Base-by-base conservation (phyloP, 2,329 filamentous ascomycete species). In the Hirsutella thompsonii region DNA sequence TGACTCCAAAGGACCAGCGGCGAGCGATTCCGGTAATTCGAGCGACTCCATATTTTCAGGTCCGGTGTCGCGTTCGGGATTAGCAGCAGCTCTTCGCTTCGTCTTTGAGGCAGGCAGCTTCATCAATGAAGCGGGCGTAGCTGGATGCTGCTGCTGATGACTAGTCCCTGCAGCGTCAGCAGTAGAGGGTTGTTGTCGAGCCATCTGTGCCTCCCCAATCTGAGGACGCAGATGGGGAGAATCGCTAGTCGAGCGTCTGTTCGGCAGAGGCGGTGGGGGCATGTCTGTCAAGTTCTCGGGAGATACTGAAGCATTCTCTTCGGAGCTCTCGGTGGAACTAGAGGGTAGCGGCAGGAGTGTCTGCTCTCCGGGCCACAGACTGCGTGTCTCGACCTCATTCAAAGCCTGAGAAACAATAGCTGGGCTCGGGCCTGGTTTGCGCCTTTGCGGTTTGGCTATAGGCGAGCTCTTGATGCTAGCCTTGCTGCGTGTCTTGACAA, bases 51-150 rank as follows among this genome's bases (percentile, higher is more conserved):
- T 77, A 34, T 70, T 64, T 29, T 76, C 73, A 3, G 67, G 65
- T 21, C 64, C 62, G 16, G 61, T 56, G 3, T 63, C 56, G 8
- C 68, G 57, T 14, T 68, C 68, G 20, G 62, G 56, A 48, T 57
- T 49, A 44, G 57, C 56, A 45, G 62, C 54, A 23, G 68, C 60
- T 13, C 60, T 56, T 42, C 67, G 68, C 46, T 72, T 73, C 40
- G 64, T 60, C 50, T 67, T 67, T 52, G 73, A 73, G 20, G 72
- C 69, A 3, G 69, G 71, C 35, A 90, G 69, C 52, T 78, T 82
- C 83, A 95, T 94, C 44, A 94, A 63, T 6, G 88, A 94, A 8
- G 89, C 86, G 1, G 88, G 88, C 0, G 88, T 94, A 2, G 86
- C 88, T 10, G 85, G 84, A 40, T 66, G 67, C 19, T 62, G 52